These are phyloP conservation scores for Wakefieldia striispora DNA, from an alignment of 768 basidiomycete species.

Conservation along the genomic window DNA sequence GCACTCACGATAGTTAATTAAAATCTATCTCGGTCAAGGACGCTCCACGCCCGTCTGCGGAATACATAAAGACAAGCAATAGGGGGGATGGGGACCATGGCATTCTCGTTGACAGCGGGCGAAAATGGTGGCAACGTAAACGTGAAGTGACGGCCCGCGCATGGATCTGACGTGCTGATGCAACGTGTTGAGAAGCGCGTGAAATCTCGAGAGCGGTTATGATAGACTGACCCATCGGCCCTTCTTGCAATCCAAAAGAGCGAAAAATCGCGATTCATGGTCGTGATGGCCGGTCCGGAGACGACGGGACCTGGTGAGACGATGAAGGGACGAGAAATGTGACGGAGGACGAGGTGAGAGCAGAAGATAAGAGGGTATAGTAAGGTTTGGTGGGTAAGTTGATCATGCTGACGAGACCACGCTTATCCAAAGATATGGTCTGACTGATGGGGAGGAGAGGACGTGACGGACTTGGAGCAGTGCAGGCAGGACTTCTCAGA, in stretches of 20 bases:
- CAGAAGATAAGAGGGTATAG: slow-evolving; percentile 13
- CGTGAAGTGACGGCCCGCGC: slow-evolving; percentile 28
- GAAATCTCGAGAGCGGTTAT: slow-evolving; percentile 33
- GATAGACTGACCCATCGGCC: slow-evolving; percentile 33
- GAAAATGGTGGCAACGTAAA: slow-evolving; percentile 32
- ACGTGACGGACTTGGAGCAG: slow-evolving; percentile 19
- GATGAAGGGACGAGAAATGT: slow-evolving; percentile 8
- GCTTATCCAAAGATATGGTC: slow-evolving; percentile 18
- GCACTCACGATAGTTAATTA: slow-evolving; percentile 32
- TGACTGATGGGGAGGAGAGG: slow-evolving; percentile 19
- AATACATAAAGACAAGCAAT: slow-evolving; percentile 36
- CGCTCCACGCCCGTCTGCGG: slow-evolving; percentile 35
- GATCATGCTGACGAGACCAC: slow-evolving; percentile 16
- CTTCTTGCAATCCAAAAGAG: slow-evolving; percentile 22
- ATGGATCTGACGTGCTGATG: slow-evolving; percentile 35
- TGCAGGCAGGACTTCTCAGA: slow-evolving; percentile 23
- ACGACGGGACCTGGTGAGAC: slow-evolving; percentile 15
- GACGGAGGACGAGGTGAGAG: slow-evolving; percentile 5
- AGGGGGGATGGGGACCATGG: slow-evolving; percentile 32
- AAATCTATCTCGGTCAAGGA: slow-evolving; percentile 33
- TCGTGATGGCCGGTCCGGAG: slow-evolving; percentile 13
- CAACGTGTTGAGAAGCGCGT: slow-evolving; percentile 37
- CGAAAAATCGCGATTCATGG: slow-evolving; percentile 23
- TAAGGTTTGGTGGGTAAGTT: slow-evolving; percentile 19
- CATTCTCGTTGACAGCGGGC: slow-evolving; percentile 20